These are phyloP conservation scores for Candida montana DNA, from an alignment of 805 yeast species.

Conservation along the genomic window DNA sequence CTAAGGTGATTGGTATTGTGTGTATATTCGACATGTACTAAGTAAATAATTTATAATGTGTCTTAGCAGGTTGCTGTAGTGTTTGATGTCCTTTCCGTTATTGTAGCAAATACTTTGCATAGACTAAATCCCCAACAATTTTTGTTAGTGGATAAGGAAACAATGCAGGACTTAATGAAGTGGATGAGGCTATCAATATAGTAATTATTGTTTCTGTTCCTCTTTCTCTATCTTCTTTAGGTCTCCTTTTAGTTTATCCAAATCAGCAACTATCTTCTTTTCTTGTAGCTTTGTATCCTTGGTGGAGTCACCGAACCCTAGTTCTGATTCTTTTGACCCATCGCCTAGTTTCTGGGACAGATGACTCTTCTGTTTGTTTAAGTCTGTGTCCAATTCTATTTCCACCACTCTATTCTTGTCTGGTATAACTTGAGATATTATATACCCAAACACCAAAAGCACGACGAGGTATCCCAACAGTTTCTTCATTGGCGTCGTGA, in stretches of 20 bases:
- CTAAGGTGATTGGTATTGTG: slow-evolving; percentile 4
- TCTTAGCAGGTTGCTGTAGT: no score
- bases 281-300: not conserved
- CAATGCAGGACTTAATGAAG: no score
- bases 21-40: no score
- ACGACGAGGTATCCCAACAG: slow-evolving; percentile 33
- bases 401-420: slow-evolving; percentile 16
- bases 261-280: not conserved
- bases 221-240: not conserved
- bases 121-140: no score
- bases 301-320: not conserved
- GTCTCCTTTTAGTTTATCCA: not conserved
- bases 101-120: no score
- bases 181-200: no score
- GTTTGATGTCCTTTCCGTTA: no score
- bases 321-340: not conserved
- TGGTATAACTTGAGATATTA: slow-evolving; percentile 27
- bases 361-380: not conserved
- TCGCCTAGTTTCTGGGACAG: not conserved
- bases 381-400: slow-evolving; percentile 25
- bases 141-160: no score
- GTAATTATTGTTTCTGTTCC: not conserved
- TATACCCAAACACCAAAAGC: slow-evolving; percentile 28
- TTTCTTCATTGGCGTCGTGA: slow-evolving; percentile 47
- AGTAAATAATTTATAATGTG: no score